Conservation (phyloP, 805 yeast genomes). For the Yarrowia sp. region DNA sequence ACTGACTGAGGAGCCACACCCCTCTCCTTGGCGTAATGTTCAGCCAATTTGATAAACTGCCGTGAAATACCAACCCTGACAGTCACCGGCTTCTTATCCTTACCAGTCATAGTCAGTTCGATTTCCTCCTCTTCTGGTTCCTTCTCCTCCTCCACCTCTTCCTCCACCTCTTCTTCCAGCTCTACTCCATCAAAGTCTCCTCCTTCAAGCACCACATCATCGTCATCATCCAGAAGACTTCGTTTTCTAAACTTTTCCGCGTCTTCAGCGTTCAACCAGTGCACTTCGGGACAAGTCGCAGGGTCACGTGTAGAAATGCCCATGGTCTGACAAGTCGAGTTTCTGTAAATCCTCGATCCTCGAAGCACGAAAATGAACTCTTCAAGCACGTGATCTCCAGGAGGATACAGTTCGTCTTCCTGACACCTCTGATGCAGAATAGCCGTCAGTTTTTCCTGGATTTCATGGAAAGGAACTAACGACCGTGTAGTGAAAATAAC, state of each 20-base stretch:
- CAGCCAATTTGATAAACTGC: conserved; percentile 2
- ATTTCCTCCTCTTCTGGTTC: conserved; percentile 1
- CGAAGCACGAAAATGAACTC: conserved; percentile 8
- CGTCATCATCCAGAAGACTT: background rate
- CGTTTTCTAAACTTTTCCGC: background rate
- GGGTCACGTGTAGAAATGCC: conserved; percentile 1
- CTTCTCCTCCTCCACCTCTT: background rate
- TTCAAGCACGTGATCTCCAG: background rate
- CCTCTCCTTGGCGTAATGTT: conserved; percentile 19
- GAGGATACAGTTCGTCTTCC: conserved; percentile 6
- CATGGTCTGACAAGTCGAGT: conserved; percentile 5
- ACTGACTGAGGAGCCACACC: background rate
- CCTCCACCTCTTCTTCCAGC: background rate
- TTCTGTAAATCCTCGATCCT: conserved; percentile 14
- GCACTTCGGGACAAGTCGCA: background rate
- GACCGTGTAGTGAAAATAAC: conserved; percentile 9
- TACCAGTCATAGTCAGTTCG: conserved; percentile 19
- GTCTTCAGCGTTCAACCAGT: conserved; percentile 12
- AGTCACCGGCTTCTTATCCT: conserved; percentile 1
- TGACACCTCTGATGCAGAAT: conserved; percentile 5
- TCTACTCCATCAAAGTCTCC: background rate
- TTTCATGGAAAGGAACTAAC: conserved; percentile 13
- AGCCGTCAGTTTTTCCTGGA: background rate
- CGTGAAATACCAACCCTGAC: conserved; percentile 1
- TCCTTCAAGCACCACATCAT: background rate